Evolutionary conservation across 208 protist species (phyloP).

Genomic region (Trypanosoma mega): DNA sequence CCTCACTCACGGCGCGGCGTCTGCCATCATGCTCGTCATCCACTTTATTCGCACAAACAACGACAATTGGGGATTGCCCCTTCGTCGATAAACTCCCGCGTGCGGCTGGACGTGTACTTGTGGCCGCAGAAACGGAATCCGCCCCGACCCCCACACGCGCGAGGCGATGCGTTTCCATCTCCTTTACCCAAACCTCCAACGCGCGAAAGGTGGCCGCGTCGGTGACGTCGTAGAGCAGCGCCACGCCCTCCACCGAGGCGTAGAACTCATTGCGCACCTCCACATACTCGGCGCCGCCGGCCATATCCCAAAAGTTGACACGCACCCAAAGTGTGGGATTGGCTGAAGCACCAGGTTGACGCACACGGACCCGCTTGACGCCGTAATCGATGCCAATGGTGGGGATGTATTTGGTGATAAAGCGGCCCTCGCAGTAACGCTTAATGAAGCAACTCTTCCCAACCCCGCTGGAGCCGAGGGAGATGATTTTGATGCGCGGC

Average conservation of each 20-base stretch:
- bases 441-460: conserved; percentile 97
- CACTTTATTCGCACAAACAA: conserved; percentile 74
- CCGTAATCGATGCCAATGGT: conserved; percentile 98
- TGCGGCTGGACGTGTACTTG: background rate
- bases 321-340: conserved; percentile 48
- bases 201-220: conserved; percentile 50
- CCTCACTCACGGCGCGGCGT: conserved; percentile 50
- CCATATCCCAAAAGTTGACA: conserved; percentile 97
- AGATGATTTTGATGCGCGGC: conserved; percentile 89
- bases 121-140: background rate
- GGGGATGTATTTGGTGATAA: conserved; percentile 94
- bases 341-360: conserved; percentile 3
- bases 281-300: conserved; percentile 86
- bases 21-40: conserved; percentile 37
- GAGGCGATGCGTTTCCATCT: conserved; percentile 50
- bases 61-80: conserved; percentile 33
- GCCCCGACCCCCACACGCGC: background rate
- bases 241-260: conserved; percentile 88
- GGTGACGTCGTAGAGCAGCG: conserved; percentile 80
- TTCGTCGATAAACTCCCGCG: conserved; percentile 29
- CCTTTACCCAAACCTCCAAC: conserved; percentile 71
- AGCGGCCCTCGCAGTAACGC: conserved; percentile 95
- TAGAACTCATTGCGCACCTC: conserved; percentile 98
- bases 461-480: conserved; percentile 80
- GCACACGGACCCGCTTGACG: conserved; percentile 84